Percentiles rank a stretch among this genome's conserved stretches.
Evolutionary conservation across 2,329 filamentous ascomycete species (phyloP).

Genomic region (Dothideomycetes sp.): DNA sequence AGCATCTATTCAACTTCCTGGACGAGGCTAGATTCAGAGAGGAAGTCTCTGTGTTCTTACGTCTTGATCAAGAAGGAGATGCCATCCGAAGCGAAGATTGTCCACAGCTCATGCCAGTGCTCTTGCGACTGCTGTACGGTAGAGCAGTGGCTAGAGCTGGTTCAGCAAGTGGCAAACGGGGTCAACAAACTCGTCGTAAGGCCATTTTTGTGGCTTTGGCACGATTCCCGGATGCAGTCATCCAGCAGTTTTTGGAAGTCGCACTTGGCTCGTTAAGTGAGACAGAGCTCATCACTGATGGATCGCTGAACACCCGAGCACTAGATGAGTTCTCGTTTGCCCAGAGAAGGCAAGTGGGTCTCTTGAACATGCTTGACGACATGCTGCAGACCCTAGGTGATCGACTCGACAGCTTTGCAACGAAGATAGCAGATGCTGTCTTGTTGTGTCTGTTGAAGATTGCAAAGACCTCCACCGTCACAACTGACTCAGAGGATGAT

Average conservation of each 20-base stretch:
- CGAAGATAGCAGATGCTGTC: conserved; percentile 61
- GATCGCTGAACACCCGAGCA: neutral
- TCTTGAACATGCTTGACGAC: conserved; percentile 82
- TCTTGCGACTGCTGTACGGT: conserved; percentile 81
- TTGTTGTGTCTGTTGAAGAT: conserved; percentile 71
- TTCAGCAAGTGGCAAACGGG: conserved; percentile 63
- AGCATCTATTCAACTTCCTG: conserved; percentile 74
- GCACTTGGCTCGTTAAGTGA: conserved; percentile 50
- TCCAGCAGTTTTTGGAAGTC: conserved; percentile 74
- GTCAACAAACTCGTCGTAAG: conserved; percentile 67
- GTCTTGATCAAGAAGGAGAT: conserved; percentile 48
- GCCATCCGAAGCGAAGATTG: conserved; percentile 65
- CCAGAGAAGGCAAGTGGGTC: conserved; percentile 68
- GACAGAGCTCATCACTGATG: neutral
- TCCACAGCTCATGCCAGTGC: conserved; percentile 65
- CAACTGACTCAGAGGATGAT: conserved; percentile 16
- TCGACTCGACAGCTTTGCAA: conserved; percentile 56
- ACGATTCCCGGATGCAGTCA: conserved; percentile 61
- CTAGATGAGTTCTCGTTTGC: conserved; percentile 6
- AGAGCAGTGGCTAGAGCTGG: conserved; percentile 76
- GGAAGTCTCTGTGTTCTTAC: conserved; percentile 77
- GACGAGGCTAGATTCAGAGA: conserved; percentile 90
- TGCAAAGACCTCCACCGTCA: conserved; percentile 39
- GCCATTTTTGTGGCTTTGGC: conserved; percentile 67
- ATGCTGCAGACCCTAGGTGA: conserved; percentile 76